Evolutionary conservation across 2,329 filamentous ascomycete genomes (phyloP).

Genomic region (Tolypocladium pustulatum): DNA sequence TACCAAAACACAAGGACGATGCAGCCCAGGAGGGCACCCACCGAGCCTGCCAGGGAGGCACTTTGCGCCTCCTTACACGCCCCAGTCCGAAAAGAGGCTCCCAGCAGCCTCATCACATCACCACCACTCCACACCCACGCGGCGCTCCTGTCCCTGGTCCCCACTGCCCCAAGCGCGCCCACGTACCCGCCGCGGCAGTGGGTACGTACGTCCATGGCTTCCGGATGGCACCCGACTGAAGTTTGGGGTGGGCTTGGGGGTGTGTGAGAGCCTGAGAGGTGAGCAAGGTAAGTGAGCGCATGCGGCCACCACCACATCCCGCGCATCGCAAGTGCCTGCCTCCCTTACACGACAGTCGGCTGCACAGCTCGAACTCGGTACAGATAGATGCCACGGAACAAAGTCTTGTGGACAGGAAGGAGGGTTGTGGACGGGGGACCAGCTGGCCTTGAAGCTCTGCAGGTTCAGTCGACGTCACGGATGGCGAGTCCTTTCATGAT

Average conservation of each 20-base stretch:
- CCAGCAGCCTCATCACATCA: background rate
- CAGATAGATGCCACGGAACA: background rate
- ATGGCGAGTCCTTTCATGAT: background rate
- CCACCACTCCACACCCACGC: background rate
- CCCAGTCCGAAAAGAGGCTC: background rate
- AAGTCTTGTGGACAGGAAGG: too few relatives aligned
- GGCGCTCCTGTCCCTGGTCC: background rate
- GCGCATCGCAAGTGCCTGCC: background rate
- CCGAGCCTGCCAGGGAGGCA: background rate
- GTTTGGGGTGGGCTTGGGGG: background rate
- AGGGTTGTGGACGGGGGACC: background rate
- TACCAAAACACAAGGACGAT: background rate
- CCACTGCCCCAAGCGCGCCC: background rate
- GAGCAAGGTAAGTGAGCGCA: background rate
- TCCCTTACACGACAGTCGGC: background rate
- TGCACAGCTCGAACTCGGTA: background rate
- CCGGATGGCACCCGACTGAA: background rate
- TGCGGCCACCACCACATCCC: background rate
- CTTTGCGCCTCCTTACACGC: background rate
- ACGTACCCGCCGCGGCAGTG: background rate
- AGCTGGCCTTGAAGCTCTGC: background rate
- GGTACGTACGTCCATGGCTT: background rate
- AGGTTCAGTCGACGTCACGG: background rate
- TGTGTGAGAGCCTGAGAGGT: background rate
- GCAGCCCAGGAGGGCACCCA: background rate